phyloP scores from a whole-genome alignment of 306 rosid species.

The Trichosanthes truncata region DNA sequence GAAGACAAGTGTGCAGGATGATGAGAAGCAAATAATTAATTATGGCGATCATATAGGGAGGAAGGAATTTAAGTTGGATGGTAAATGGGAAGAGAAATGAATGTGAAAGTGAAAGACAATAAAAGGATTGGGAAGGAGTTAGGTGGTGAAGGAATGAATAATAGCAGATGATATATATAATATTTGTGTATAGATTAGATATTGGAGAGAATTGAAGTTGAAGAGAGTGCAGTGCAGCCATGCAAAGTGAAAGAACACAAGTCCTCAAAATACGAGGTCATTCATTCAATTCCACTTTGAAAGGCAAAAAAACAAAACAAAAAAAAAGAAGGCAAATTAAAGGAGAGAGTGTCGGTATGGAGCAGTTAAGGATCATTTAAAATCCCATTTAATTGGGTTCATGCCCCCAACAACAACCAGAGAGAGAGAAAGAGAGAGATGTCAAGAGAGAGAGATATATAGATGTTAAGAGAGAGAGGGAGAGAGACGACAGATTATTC shows the following conservation, averaged over 20 bases:
- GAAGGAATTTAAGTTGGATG: too few relatives aligned
- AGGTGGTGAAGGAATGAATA: slow-evolving; percentile 6
- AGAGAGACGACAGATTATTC: neutral
- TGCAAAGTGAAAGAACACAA: neutral
- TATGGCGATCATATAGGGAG: neutral
- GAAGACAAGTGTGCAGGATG: neutral
- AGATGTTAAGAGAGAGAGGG: neutral
- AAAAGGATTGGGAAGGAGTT: neutral
- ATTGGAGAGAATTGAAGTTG: neutral
- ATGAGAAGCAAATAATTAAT: neutral
- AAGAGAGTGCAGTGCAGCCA: neutral
- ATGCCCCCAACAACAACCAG: slow-evolving; percentile 2
- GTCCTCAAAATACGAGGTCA: slow-evolving; percentile 5
- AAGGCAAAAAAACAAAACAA: neutral
- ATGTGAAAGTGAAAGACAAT: slow-evolving; percentile 1
- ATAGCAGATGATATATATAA: too few relatives aligned
- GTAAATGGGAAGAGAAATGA: neutral
- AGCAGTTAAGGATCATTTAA: slow-evolving; percentile 8
- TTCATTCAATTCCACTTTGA: neutral
- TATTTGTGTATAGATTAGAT: too few relatives aligned
- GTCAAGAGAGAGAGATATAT: neutral
- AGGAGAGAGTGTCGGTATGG: slow-evolving; percentile 9
- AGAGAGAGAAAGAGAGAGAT: neutral
- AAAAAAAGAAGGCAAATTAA: neutral
- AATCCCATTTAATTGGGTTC: slow-evolving; percentile 3